Percentiles rank a stretch among this genome's conserved stretches.
phyloP scores from a whole-genome alignment of 192 early-diverging fungal genomes.

The Backusella sp. region DNA sequence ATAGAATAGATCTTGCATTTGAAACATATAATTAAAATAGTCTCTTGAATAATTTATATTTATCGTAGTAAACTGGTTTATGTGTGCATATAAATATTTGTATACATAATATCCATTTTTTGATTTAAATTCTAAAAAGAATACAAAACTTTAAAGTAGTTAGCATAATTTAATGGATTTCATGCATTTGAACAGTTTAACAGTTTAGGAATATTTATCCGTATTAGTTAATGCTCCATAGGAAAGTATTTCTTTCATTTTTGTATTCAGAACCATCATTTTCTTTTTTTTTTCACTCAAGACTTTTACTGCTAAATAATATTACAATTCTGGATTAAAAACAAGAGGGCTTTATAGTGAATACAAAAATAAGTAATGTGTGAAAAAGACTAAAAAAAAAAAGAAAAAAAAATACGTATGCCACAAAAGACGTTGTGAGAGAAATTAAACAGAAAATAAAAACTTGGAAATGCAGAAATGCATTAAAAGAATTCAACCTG shows the following conservation, averaged over 20 bases:
- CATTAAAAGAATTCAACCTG: background rate
- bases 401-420: too few relatives aligned
- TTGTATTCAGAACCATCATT: too few relatives aligned
- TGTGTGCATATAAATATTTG: background rate
- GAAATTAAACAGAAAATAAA: too few relatives aligned
- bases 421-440: too few relatives aligned
- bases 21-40: background rate
- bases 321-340: background rate
- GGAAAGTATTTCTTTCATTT: too few relatives aligned
- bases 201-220: background rate
- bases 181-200: background rate
- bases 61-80: background rate
- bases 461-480: too few relatives aligned
- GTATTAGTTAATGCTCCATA: background rate
- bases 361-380: background rate
- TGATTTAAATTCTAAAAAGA: background rate
- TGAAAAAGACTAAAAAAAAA: too few relatives aligned
- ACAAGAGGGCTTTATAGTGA: background rate
- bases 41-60: background rate
- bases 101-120: background rate
- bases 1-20: too few relatives aligned
- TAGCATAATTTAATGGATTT: background rate
- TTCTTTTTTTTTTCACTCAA: background rate
- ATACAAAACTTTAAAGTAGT: background rate
- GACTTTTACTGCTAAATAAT: background rate